phyloP scores from a whole-genome alignment of 1,284 basidiomycete species.

The Peniophora sp. region DNA sequence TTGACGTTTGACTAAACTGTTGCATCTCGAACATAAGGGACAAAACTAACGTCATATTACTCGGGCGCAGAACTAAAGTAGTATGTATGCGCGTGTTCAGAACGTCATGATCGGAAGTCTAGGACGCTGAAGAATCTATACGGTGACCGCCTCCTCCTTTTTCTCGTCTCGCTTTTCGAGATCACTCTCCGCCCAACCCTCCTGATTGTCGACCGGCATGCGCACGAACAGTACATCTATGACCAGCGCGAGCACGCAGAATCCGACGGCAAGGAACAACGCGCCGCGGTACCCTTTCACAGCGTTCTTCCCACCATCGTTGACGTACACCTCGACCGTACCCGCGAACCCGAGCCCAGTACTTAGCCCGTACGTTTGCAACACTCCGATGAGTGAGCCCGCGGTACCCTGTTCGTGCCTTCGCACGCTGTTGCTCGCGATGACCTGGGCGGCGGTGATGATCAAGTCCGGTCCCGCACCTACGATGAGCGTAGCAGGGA shows the following conservation, averaged over 20 bases:
- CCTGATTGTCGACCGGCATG: conserved; percentile 6
- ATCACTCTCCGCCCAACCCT: conserved; percentile 6
- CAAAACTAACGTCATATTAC: too few relatives aligned
- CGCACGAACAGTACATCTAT: conserved; percentile 7
- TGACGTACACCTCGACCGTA: conserved; percentile 8
- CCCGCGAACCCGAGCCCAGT: conserved; percentile 9
- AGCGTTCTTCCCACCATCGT: conserved; percentile 3
- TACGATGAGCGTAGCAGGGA: neutral
- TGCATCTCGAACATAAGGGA: too few relatives aligned
- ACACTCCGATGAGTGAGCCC: conserved; percentile 5
- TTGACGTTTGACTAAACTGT: too few relatives aligned
- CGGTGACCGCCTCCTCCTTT: too few relatives aligned
- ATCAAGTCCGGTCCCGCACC: conserved; percentile 4
- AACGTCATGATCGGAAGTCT: too few relatives aligned
- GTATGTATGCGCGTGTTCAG: too few relatives aligned
- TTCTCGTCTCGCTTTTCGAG: neutral
- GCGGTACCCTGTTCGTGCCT: conserved; percentile 5
- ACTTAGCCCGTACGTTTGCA: conserved; percentile 6
- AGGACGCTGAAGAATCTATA: too few relatives aligned
- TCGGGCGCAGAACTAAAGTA: too few relatives aligned
- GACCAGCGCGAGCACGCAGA: conserved; percentile 5
- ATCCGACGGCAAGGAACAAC: conserved; percentile 8
- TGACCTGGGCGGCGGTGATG: conserved; percentile 1
- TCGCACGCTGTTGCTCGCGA: conserved; percentile 1
- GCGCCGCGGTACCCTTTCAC: conserved; percentile 8